phyloP scores from a whole-genome alignment of 2,329 filamentous ascomycete species.

The Lachnellula hyalina region DNA sequence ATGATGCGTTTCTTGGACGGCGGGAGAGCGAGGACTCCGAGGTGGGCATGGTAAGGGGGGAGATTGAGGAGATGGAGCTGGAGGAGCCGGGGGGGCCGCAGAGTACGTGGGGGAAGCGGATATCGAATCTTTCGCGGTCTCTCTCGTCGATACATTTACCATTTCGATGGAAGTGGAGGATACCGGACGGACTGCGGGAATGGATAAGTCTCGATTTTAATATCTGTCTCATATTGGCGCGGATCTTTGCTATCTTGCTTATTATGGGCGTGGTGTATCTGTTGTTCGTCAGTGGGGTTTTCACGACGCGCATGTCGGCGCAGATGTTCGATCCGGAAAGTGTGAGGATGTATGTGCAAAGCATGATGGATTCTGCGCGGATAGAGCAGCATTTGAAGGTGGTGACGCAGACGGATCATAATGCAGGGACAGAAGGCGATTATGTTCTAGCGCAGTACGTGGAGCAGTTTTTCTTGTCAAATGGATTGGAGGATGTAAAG shows the following conservation, averaged over 20 bases:
- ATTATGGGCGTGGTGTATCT: conserved; percentile 76
- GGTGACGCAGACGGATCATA: conserved; percentile 78
- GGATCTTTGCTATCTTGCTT: conserved; percentile 68
- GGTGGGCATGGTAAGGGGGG: conserved; percentile 63
- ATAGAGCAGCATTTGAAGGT: conserved; percentile 71
- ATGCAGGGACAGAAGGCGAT: conserved; percentile 92
- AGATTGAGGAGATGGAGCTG: conserved; percentile 86
- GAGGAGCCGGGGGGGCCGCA: conserved; percentile 54
- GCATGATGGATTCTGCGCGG: conserved; percentile 61
- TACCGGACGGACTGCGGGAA: conserved; percentile 12
- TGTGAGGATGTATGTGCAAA: conserved; percentile 69
- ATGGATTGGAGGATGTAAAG: conserved; percentile 68
- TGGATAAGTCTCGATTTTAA: conserved; percentile 28
- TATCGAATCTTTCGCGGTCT: conserved; percentile 30
- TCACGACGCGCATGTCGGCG: conserved; percentile 61
- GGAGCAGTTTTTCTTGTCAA: conserved; percentile 66
- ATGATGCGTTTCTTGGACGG: conserved; percentile 44
- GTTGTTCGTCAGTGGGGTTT: conserved; percentile 79
- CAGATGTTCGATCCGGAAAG: conserved; percentile 80
- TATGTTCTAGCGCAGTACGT: conserved; percentile 82
- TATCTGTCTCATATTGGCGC: conserved; percentile 59
- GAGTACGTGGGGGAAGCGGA: conserved; percentile 32
- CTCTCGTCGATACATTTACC: conserved; percentile 29
- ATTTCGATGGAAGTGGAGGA: conserved; percentile 27
- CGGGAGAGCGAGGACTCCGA: conserved; percentile 48